These are phyloP conservation scores for Russula virescens DNA, from an alignment of 768 basidiomycete genomes.

Conservation along the genomic window DNA sequence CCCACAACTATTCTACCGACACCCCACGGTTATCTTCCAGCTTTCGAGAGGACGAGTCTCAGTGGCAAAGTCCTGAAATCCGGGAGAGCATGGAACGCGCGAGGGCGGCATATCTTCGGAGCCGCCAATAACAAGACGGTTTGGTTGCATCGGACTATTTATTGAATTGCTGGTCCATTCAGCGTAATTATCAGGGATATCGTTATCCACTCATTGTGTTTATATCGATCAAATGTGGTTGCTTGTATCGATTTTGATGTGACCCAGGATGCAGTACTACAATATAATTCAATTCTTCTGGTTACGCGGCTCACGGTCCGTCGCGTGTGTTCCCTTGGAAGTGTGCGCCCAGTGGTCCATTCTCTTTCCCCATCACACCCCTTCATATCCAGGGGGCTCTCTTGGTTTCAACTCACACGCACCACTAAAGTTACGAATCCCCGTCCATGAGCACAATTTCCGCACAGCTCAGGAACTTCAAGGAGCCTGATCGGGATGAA, in stretches of 20 bases:
- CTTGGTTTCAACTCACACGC: background rate
- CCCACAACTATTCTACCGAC: slow-evolving; percentile 26
- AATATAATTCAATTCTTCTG: too few relatives aligned
- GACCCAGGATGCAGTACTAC: too few relatives aligned
- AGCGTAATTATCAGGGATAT: slow-evolving; percentile 5
- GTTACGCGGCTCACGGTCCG: too few relatives aligned
- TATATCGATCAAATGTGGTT: slow-evolving; percentile 8
- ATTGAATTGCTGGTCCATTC: background rate
- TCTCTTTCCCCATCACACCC: background rate
- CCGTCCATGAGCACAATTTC: slow-evolving; percentile 70
- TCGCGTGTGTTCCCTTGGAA: too few relatives aligned
- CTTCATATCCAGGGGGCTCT: background rate
- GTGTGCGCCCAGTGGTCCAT: background rate
- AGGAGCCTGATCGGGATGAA: slow-evolving; percentile 88
- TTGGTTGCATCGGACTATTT: background rate
- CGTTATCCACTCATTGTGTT: slow-evolving; percentile 2
- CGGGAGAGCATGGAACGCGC: slow-evolving; percentile 69
- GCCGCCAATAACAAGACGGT: slow-evolving; percentile 13
- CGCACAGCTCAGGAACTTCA: slow-evolving; percentile 84
- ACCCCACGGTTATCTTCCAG: slow-evolving; percentile 21
- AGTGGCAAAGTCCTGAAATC: slow-evolving; percentile 61
- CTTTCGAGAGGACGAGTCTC: slow-evolving; percentile 41
- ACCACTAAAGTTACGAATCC: background rate
- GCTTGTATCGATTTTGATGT: background rate
- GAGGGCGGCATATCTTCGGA: slow-evolving; percentile 35